Conservation (phyloP, 148 eudicot species). For the Talinum fruticosum region DNA sequence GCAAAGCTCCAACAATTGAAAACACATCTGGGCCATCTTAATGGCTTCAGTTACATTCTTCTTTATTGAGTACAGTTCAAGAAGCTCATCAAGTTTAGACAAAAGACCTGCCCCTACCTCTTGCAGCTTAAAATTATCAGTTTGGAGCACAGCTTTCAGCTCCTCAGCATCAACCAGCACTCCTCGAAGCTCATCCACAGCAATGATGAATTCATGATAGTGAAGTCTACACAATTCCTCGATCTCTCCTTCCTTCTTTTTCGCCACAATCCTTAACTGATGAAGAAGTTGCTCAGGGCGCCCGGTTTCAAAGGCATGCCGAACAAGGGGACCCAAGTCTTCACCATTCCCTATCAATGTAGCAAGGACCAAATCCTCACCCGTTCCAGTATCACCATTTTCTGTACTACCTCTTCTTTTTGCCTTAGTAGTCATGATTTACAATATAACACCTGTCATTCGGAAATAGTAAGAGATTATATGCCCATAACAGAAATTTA, state of each 20-base stretch:
- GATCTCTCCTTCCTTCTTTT: constrained; percentile 87
- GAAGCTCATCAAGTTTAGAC: constrained; percentile 67
- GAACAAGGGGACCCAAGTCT: constrained; percentile 83
- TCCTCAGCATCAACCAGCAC: constrained; percentile 95
- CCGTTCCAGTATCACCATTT: constrained; percentile 65
- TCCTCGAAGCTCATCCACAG: constrained; percentile 93
- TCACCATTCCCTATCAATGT: constrained; percentile 85
- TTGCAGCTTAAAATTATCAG: constrained; percentile 66
- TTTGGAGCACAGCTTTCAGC: constrained; percentile 67
- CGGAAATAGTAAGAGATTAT: neutral
- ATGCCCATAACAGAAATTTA: neutral
- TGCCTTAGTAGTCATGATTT: constrained; percentile 54
- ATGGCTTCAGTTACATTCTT: constrained; percentile 76
- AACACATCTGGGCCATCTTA: constrained; percentile 74
- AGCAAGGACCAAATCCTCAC: constrained; percentile 78
- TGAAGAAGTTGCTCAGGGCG: constrained; percentile 75
- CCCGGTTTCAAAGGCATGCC: constrained; percentile 74
- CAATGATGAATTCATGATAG: constrained; percentile 78
- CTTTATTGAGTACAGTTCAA: constrained; percentile 67
- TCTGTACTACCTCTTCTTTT: constrained; percentile 62
- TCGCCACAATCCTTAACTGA: constrained; percentile 65
- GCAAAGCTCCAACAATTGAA: constrained; percentile 65
- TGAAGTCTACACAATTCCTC: constrained; percentile 93
- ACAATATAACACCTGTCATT: constrained; percentile 17
- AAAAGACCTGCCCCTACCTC: constrained; percentile 77